Base-by-base conservation (phyloP, 805 yeast species). In the Saccharomycopsis oosterbeekiorum region DNA sequence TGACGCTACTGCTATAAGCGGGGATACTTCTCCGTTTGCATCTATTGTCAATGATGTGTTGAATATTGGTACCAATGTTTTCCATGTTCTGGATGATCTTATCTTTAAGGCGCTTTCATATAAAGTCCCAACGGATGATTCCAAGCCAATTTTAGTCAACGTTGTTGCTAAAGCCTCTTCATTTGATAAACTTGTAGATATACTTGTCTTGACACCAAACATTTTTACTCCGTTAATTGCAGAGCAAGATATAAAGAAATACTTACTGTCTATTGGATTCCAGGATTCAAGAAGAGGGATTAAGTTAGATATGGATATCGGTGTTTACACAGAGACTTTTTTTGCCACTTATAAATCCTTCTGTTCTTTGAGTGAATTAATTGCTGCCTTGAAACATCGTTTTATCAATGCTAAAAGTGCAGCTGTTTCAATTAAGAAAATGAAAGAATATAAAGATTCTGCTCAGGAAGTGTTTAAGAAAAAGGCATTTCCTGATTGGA, bases 161-260 rank as follows among this genome's bases (percentile, higher is more conserved):
- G 85, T 82, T 8, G 85, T 80, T 6, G 73, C 83, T 34, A 85
- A 84, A 67, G 81, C 89, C 2, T 94, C 94, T 1, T 79, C 88
- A 0, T 73, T 89, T 61, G 94, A 89, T 54, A 83, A 84, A 66
- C 77, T 93, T 67, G 78, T 91, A 60, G 97, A 93, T 71, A 78
- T 92, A 24, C 73, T 93, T 58, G 90, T 93, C 4, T 77, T 81
- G 70, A 93, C 88, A 21, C 85, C 81, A 47, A 81, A 80, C 66
- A 83, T 81, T 60, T 90, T 83, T 69, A 74, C 78, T 1, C 75
- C 74, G 43, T 68, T 69, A 43, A 77, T 82, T 10, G 73, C 73
- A 40, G 72, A 75, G 24, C 70, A 70, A 10, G 84, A 82, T 65
- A 68, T 80, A 56, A 77, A 76, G 43, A 67, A 68, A 0, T 79